Conservation (phyloP, 2,329 filamentous ascomycete genomes). For the Cladosporium sp. region DNA sequence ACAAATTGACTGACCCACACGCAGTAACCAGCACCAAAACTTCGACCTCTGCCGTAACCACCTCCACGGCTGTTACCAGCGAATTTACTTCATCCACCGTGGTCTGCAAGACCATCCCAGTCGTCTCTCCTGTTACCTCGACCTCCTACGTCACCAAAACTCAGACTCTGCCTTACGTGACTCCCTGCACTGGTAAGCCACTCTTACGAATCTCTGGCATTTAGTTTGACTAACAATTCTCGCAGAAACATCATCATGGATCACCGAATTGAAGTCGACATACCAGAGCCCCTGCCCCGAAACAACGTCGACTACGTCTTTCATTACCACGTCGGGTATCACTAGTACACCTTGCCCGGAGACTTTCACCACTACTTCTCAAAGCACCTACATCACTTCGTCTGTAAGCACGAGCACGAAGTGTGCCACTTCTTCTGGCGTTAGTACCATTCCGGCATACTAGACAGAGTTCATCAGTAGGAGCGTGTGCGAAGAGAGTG, state of each 20-base stretch:
- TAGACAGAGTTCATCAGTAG: background rate
- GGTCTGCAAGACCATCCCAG: constrained; percentile 13
- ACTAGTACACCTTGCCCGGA: constrained; percentile 13
- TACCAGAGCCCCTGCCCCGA: constrained; percentile 16
- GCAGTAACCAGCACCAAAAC: constrained; percentile 17
- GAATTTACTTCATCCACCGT: constrained; percentile 4
- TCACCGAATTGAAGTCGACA: background rate
- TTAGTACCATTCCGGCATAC: constrained; percentile 3
- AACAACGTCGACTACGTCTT: constrained; percentile 6
- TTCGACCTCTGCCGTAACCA: constrained; percentile 5
- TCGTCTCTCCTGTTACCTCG: constrained; percentile 3
- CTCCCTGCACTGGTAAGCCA: constrained; percentile 12
- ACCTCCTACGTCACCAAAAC: constrained; percentile 4
- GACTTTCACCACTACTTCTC: constrained; percentile 10
- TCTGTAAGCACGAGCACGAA: constrained; percentile 13
- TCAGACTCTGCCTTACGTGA: constrained; percentile 10
- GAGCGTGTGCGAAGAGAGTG: background rate
- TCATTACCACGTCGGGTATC: constrained; percentile 8
- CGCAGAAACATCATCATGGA: constrained; percentile 5
- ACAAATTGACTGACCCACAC: background rate
- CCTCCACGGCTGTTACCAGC: background rate
- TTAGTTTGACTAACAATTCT: background rate
- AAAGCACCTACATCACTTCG: constrained; percentile 14
- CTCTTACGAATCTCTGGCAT: background rate
- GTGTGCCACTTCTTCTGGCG: constrained; percentile 11